phyloP scores from a whole-genome alignment of 768 basidiomycete genomes.

The Grammothele lineata region DNA sequence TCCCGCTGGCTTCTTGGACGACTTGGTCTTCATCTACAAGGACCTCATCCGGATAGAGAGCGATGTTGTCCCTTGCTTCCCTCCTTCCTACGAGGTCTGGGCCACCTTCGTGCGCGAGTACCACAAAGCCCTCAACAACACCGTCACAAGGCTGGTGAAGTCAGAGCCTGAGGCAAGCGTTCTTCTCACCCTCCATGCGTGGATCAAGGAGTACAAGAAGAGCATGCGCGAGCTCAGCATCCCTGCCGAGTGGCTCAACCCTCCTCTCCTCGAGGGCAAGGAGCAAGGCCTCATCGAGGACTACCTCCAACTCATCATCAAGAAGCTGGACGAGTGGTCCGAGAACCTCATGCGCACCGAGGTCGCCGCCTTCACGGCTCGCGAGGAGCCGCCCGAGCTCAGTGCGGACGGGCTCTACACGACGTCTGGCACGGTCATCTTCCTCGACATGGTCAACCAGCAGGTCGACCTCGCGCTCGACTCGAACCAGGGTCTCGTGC shows the following conservation, averaged over 20 bases:
- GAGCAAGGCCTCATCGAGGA: conserved; percentile 93
- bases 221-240: conserved; percentile 94
- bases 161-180: conserved; percentile 85
- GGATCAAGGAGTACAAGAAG: conserved; percentile 94
- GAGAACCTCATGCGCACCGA: conserved; percentile 91
- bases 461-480: conserved; percentile 93
- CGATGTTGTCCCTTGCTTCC: conserved; percentile 88
- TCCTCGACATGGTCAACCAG: conserved; percentile 98
- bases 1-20: conserved; percentile 70
- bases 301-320: conserved; percentile 89
- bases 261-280: conserved; percentile 91
- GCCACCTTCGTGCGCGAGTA: conserved; percentile 81
- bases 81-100: conserved; percentile 87
- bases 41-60: conserved; percentile 91
- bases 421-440: conserved; percentile 84
- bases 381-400: conserved; percentile 83
- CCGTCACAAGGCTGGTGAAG: conserved; percentile 64
- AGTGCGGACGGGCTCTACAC: conserved; percentile 89
- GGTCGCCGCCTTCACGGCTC: conserved; percentile 73
- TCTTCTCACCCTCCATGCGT: conserved; percentile 81
- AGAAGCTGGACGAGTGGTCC: conserved; percentile 97
- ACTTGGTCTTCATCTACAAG: conserved; percentile 87
- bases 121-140: conserved; percentile 77
- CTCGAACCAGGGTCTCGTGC: conserved; percentile 91
- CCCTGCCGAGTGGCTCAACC: conserved; percentile 75